These are phyloP conservation scores for Asterophora parasitica DNA, from an alignment of 768 basidiomycete genomes.

Conservation along the genomic window DNA sequence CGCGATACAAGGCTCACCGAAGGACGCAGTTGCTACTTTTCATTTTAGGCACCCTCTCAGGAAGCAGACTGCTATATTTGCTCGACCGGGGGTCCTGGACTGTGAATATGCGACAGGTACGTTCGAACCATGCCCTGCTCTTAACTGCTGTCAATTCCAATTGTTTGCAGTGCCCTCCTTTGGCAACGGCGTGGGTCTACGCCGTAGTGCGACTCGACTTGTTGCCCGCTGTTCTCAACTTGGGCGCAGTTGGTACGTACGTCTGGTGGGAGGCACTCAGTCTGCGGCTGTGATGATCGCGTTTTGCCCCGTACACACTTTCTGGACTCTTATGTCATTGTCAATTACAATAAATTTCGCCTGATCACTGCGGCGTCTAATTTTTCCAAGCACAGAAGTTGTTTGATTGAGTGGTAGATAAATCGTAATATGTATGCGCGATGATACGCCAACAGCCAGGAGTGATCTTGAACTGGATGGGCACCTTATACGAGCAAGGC, in stretches of 20 bases:
- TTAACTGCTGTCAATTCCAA: neutral
- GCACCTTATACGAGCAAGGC: no score
- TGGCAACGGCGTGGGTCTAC: conserved; percentile 78
- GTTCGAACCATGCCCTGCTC: neutral
- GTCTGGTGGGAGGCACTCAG: conserved; percentile 61
- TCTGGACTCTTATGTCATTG: no score
- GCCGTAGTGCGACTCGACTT: conserved; percentile 67
- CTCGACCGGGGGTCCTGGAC: conserved; percentile 68
- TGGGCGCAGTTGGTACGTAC: conserved; percentile 50
- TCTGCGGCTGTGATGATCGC: conserved; percentile 25
- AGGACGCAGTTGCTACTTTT: conserved; percentile 56
- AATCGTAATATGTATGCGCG: conserved; percentile 52
- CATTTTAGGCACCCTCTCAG: conserved; percentile 49
- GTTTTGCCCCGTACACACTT: neutral
- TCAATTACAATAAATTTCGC: neutral
- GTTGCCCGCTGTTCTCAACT: conserved; percentile 51
- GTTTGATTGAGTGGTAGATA: no score
- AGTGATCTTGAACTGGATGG: conserved; percentile 49
- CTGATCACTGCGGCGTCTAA: no score
- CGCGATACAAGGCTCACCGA: conserved; percentile 54
- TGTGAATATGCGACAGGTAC: conserved; percentile 71
- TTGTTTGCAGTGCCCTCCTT: conserved; percentile 57
- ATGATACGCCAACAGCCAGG: conserved; percentile 69
- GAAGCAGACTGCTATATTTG: conserved; percentile 65
- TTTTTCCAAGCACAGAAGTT: no score